These are phyloP conservation scores for Sarocladium oryzae DNA, from an alignment of 2,329 filamentous ascomycete species.

Conservation along the genomic window DNA sequence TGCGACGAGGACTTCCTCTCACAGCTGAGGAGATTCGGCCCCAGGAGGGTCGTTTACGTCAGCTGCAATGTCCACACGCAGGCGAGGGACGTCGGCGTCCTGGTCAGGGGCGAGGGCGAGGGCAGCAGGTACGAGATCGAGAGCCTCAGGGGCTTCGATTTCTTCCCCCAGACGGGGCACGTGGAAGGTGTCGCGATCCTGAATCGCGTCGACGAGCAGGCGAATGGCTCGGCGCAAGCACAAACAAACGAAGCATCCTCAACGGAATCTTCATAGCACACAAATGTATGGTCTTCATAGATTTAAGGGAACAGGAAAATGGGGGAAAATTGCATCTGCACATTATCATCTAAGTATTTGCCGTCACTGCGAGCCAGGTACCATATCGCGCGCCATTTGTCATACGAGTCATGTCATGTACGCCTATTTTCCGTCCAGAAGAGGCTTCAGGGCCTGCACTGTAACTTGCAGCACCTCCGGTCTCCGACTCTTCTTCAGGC, in stretches of 20 bases:
- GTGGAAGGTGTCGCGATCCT: slow-evolving; percentile 63
- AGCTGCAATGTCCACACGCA: slow-evolving; percentile 98
- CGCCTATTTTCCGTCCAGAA: slow-evolving; percentile 41
- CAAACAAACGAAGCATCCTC: neutral
- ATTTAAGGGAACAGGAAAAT: neutral
- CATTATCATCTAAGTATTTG: neutral
- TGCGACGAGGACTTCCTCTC: slow-evolving; percentile 79
- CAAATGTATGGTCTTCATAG: neutral
- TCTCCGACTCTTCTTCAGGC: slow-evolving; percentile 61
- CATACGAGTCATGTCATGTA: neutral
- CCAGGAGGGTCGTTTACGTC: slow-evolving; percentile 81
- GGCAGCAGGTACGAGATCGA: slow-evolving; percentile 71
- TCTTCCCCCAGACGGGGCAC: slow-evolving; percentile 83
- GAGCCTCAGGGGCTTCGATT: slow-evolving; percentile 88
- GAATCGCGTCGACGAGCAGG: slow-evolving; percentile 42
- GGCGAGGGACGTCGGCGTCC: slow-evolving; percentile 81
- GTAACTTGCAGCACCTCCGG: slow-evolving; percentile 65
- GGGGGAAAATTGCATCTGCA: neutral
- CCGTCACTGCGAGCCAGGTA: too few species aligned
- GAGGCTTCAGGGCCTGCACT: slow-evolving; percentile 64
- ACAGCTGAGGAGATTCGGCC: slow-evolving; percentile 73
- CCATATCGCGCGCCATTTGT: too few species aligned
- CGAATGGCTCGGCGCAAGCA: neutral
- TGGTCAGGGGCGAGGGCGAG: slow-evolving; percentile 62
- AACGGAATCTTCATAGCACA: neutral